phyloP scores from a whole-genome alignment of 2,329 filamentous ascomycete species.

The Pochonia chlamydosporia region DNA sequence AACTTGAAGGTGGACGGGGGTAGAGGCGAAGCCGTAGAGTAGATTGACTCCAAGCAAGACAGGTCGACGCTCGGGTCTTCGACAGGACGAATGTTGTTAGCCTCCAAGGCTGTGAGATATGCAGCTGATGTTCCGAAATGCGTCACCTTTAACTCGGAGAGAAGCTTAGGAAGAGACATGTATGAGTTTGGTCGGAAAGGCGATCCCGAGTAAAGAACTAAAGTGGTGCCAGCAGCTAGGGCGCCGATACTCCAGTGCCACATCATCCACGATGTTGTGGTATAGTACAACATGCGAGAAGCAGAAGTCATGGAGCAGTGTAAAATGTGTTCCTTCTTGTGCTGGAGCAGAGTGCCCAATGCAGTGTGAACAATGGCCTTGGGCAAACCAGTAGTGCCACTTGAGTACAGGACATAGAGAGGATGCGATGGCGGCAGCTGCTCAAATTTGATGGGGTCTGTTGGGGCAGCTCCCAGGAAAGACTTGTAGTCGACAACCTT shows the following conservation, averaged over 20 bases:
- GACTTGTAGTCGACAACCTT: slow-evolving; percentile 36
- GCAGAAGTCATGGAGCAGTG: slow-evolving; percentile 73
- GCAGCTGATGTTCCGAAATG: slow-evolving; percentile 95
- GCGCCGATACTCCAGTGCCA: slow-evolving; percentile 95
- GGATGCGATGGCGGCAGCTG: slow-evolving; percentile 81
- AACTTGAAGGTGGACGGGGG: slow-evolving; percentile 91
- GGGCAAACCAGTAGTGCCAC: slow-evolving; percentile 78
- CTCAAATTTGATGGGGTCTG: slow-evolving; percentile 56
- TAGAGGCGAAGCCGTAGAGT: slow-evolving; percentile 87
- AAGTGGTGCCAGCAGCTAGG: slow-evolving; percentile 73
- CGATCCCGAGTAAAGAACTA: slow-evolving; percentile 88
- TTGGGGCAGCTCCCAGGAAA: slow-evolving; percentile 37
- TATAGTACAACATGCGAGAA: slow-evolving; percentile 86
- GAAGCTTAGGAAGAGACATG: slow-evolving; percentile 74
- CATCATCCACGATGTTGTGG: slow-evolving; percentile 98
- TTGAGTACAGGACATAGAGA: slow-evolving; percentile 89
- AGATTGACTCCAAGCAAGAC: slow-evolving; percentile 70
- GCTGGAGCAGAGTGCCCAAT: slow-evolving; percentile 84
- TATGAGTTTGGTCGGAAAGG: slow-evolving; percentile 78
- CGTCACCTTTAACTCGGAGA: slow-evolving; percentile 75
- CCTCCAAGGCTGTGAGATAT: slow-evolving; percentile 86
- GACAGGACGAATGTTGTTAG: slow-evolving; percentile 58
- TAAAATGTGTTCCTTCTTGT: slow-evolving; percentile 92
- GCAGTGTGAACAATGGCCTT: slow-evolving; percentile 95
- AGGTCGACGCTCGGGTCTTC: slow-evolving; percentile 51